Evolutionary conservation across 306 rosid genomes (phyloP).

Genomic region (Cicer chorassanicum): DNA sequence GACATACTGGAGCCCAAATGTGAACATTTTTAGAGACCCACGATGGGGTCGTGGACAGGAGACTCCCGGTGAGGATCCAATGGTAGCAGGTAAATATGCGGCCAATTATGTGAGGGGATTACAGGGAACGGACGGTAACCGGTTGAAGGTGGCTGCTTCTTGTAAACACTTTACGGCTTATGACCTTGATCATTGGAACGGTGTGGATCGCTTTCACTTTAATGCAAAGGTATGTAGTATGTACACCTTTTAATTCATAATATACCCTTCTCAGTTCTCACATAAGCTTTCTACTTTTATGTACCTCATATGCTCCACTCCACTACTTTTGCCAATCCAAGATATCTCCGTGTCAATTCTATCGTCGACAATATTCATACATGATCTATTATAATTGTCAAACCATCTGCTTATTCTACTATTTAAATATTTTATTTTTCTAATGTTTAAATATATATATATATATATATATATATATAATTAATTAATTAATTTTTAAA

Average conservation of each 20-base stretch:
- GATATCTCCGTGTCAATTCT: no score
- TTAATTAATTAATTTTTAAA: no score
- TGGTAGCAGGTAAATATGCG: constrained; percentile 73
- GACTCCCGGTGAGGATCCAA: constrained; percentile 97
- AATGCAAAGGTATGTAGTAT: constrained; percentile 72
- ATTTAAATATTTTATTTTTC: no score
- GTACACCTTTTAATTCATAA: neutral
- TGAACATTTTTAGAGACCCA: constrained; percentile 84
- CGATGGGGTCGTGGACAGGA: constrained; percentile 98
- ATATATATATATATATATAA: no score
- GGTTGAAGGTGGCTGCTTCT: constrained; percentile 88
- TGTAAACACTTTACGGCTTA: constrained; percentile 92
- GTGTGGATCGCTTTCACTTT: constrained; percentile 87
- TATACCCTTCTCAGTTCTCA: no score
- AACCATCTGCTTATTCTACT: no score
- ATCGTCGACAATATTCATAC: no score
- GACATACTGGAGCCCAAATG: constrained; percentile 93
- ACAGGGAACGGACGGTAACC: constrained; percentile 71
- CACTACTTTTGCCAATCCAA: no score
- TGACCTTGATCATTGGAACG: constrained; percentile 90
- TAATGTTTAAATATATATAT: no score
- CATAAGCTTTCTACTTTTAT: no score
- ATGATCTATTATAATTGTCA: no score
- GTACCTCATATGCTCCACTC: no score
- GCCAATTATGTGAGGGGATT: constrained; percentile 75